Evolutionary conservation across 1,284 basidiomycete species (phyloP).

Genomic region (Sporisorium graminicola): DNA sequence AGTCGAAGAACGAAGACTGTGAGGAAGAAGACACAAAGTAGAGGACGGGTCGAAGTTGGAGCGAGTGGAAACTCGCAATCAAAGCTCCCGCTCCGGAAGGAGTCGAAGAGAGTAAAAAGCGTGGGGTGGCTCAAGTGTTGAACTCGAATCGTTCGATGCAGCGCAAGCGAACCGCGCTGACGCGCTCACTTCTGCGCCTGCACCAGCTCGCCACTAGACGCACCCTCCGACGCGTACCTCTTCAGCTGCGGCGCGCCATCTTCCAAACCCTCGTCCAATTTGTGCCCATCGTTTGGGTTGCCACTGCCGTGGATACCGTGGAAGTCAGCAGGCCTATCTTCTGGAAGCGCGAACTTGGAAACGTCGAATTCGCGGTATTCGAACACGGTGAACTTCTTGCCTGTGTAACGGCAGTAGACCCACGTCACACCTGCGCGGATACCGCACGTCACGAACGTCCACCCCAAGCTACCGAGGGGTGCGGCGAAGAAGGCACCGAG

Average conservation of each 20-base stretch:
- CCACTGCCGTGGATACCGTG: conserved; percentile 49
- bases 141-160: too few relatives aligned
- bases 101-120: not conserved
- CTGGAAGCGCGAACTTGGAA: conserved; percentile 52
- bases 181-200: not conserved
- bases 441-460: conserved; percentile 57
- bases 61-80: too few relatives aligned
- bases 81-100: not conserved
- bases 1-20: not conserved
- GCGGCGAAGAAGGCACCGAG: conserved; percentile 68
- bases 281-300: conserved; percentile 58
- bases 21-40: not conserved
- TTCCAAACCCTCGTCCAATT: conserved; percentile 25
- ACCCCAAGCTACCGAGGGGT: conserved; percentile 64
- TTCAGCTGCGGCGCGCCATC: not conserved
- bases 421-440: conserved; percentile 44
- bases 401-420: conserved; percentile 44
- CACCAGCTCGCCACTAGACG: not conserved
- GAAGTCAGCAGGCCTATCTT: conserved; percentile 58
- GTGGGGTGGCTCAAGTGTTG: not conserved
- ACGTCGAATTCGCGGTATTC: conserved; percentile 53
- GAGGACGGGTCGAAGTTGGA: too few relatives aligned
- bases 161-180: too few relatives aligned
- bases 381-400: conserved; percentile 50
- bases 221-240: conserved; percentile 10